Base-by-base conservation (phyloP, 805 yeast genomes). In the Starmerella apicola region DNA sequence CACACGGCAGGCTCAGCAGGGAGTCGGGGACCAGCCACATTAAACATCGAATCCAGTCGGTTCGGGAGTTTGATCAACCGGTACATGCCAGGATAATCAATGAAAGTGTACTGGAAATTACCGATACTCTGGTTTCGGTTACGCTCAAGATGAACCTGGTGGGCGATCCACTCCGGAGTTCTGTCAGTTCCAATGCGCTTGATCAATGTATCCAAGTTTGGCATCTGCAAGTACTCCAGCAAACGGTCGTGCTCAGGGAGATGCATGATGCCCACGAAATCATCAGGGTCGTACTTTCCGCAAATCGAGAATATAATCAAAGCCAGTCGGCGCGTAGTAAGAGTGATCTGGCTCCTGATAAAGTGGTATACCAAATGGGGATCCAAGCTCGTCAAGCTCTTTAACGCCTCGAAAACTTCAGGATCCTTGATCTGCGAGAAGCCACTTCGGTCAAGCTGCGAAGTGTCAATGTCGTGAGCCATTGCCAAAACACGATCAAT, bases 1-100 rank as follows among this genome's bases (percentile, higher is more conserved):
- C 98, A 88, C 8, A 88, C 64, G 0, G 94, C 95, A 0, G 94
- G 91, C 48, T 86, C 94, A 3, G 60, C 45, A 0, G 68, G 64
- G 15, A 49, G 38, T 15, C 30, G 35, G 15, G 22, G 37, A 9
- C 46, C 51, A 1, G 43, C 34, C 15, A 39, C 29, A 3, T 82
- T 76, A 60, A 80, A 82, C 46, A 84, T 76, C 28, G 63, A 65
- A 53, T 80, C 86, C 44, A 83, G 59, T 37, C 80, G 66, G 2
- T 62, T 57, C 0, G 95, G 95, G 15, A 85, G 64, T 24, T 69
- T 64, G 18, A 80, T 65, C 36, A 85, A 62, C 30, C 67, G 65
- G n/a, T 78, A 60, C 2, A 70, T 53, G 0, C 81, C 81, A 0
- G 94, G 91, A 50, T 74, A 83, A 28, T 72, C 74, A 17, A 80